Evolutionary conservation across 495 filamentous ascomycete species (phyloP).

Genomic region (Xylaria flabelliformis): DNA sequence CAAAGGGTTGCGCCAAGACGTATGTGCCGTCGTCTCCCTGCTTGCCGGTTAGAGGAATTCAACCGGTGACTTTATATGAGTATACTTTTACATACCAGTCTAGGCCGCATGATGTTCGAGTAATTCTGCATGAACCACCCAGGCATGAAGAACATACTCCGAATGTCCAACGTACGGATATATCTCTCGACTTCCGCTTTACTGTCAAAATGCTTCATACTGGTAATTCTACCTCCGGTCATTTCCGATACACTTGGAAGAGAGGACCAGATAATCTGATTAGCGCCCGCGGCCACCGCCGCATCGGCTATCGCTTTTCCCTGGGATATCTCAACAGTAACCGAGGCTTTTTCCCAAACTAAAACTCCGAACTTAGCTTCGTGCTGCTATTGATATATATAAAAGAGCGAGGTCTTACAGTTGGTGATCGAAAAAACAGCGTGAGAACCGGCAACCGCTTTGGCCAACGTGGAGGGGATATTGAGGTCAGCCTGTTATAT

Average conservation of each 20-base stretch:
- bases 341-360: not conserved
- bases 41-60: not conserved
- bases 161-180: not conserved
- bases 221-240: not conserved
- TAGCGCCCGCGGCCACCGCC: not conserved
- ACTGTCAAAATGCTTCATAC: not conserved
- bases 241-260: not conserved
- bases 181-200: not conserved
- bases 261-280: not conserved
- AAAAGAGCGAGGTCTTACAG: not conserved
- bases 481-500: not conserved
- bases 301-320: slow-evolving; percentile 1
- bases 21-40: not conserved
- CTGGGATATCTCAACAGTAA: not conserved
- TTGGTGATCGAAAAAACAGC: slow-evolving; percentile 1
- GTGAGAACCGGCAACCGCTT: slow-evolving; percentile 4
- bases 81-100: not conserved
- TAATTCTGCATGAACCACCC: slow-evolving; percentile 6
- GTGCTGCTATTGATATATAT: not conserved
- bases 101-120: not conserved
- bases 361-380: not conserved
- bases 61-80: not conserved
- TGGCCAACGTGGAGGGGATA: not conserved
- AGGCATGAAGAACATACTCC: not conserved
- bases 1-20: not conserved